These are phyloP conservation scores for Prunella vulgaris DNA, from an alignment of 257 asterid genomes.

Conservation along the genomic window DNA sequence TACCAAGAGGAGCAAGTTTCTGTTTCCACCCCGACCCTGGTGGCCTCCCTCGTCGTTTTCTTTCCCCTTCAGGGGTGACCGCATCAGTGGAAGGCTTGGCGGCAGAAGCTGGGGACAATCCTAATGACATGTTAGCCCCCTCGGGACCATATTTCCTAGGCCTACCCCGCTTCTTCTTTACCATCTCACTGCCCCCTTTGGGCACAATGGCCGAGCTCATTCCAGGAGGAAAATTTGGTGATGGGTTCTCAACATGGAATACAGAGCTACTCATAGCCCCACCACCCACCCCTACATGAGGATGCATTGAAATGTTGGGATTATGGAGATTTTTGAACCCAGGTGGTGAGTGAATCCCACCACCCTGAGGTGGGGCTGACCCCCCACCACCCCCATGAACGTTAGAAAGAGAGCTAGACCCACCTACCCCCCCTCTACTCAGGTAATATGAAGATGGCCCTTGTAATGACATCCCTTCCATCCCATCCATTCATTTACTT, in stretches of 20 bases:
- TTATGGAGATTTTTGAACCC: conserved; percentile 39
- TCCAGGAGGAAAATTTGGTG: conserved; percentile 32
- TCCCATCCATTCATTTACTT: conserved; percentile 61
- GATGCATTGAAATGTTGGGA: conserved; percentile 43
- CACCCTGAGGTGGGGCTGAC: conserved; percentile 17
- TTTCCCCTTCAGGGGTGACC: conserved; percentile 36
- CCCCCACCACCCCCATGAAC: conserved; percentile 23
- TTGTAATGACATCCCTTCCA: conserved; percentile 49
- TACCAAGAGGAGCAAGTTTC: conserved; percentile 87
- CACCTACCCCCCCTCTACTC: conserved; percentile 49
- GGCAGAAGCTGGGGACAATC: conserved; percentile 47
- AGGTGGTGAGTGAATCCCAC: conserved; percentile 22
- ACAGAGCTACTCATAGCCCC: conserved; percentile 24
- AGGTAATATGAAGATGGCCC: conserved; percentile 56
- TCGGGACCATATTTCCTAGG: conserved; percentile 85
- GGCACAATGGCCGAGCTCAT: conserved; percentile 22
- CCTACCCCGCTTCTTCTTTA: conserved; percentile 83
- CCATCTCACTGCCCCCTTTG: conserved; percentile 44
- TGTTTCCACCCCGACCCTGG: conserved; percentile 93
- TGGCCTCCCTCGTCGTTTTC: conserved; percentile 59
- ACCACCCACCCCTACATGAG: conserved; percentile 31
- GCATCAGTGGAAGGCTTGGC: conserved; percentile 40
- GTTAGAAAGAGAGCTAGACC: conserved; percentile 20
- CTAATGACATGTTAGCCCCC: conserved; percentile 55
- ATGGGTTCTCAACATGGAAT: conserved; percentile 36